A percentile compares a stretch with the other conserved stretches of the same genome.
phyloP scores from a whole-genome alignment of 2,329 filamentous ascomycete genomes.

The Colletotrichum truncatum region DNA sequence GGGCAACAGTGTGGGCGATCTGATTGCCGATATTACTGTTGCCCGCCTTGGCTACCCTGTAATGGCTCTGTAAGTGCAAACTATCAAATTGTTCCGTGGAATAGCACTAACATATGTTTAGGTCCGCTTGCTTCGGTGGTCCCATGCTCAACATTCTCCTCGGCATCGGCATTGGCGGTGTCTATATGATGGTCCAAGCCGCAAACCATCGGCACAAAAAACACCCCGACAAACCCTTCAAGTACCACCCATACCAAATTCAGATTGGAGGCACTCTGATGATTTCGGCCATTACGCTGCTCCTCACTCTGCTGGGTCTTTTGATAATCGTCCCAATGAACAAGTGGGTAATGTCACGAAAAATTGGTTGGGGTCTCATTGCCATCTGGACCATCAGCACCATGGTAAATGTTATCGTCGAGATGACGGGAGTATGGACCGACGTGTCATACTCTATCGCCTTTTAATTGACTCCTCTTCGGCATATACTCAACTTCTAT shows the following conservation, averaged over 20 bases:
- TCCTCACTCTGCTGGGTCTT: constrained; percentile 81
- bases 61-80: constrained; percentile 76
- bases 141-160: constrained; percentile 98
- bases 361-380: constrained; percentile 84
- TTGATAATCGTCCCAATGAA: constrained; percentile 86
- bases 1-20: constrained; percentile 92
- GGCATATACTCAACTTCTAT: constrained; percentile 1
- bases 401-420: constrained; percentile 80
- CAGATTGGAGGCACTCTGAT: constrained; percentile 86
- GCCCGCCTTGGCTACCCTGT: constrained; percentile 93
- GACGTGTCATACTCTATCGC: constrained; percentile 40
- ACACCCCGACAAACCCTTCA: constrained; percentile 71
- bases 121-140: constrained; percentile 94
- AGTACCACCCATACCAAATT: constrained; percentile 83
- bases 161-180: constrained; percentile 90
- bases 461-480: not conserved
- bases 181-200: constrained; percentile 83
- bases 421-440: constrained; percentile 68
- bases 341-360: constrained; percentile 84
- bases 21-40: constrained; percentile 94
- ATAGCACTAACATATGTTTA: constrained; percentile 42
- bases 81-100: not conserved
- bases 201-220: constrained; percentile 72
- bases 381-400: constrained; percentile 84
- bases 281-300: constrained; percentile 83